Evolutionary conservation across 208 protist species (phyloP), one percentile per base, ranked within the genome.

Genomic region (Crithidia sp.): DNA sequence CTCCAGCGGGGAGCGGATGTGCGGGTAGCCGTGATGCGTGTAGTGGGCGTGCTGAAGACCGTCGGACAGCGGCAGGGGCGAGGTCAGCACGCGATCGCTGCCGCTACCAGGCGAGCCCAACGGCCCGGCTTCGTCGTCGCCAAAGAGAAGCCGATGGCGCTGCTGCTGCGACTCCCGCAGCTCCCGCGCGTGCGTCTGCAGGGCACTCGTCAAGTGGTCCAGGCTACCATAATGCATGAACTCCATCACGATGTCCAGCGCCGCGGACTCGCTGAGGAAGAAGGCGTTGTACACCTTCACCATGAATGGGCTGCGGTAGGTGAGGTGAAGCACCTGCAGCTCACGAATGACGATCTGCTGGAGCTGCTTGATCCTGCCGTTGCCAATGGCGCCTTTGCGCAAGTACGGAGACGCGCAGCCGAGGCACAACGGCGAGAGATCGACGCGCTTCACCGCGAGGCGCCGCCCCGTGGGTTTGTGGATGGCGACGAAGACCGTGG

Each of bases 231-330:
- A 93, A 72, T 95, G 84, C 92, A 97, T 97, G 58, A 93, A 97
- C 88, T 97, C 90, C 89, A 97, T 92, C 43, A 91, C 89, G 49
- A 97, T 86, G 61, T 97, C 89, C 54, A 97, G 82, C 66, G 79
- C 65, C 76, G 85, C 80, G 2, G n/a, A 37, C 47, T 93, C 88
- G 4, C 60, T 37, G 14, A 83, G 9, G 67, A 83, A 95, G 68
- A 94, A 97, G 16, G 92, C 92, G 68, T 97, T 95, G 77, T 95
- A 97, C 10, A 94, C 87, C 70, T 97, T 97, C 59, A 95, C 92
- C 82, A 97, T 92, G 71, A 95, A 94, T 5, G 90, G 87, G 67
- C 85, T 95, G 45, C 87, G 81, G 76, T 97, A 97, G 39, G 89
- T 84, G 50, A 93, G 71, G 78, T 97, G 92, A 17, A 97, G 81